Evolutionary conservation across 176 grass and related monocot species (phyloP), one percentile per base, ranked within the genome.

Genomic region (Carex kokanica): DNA sequence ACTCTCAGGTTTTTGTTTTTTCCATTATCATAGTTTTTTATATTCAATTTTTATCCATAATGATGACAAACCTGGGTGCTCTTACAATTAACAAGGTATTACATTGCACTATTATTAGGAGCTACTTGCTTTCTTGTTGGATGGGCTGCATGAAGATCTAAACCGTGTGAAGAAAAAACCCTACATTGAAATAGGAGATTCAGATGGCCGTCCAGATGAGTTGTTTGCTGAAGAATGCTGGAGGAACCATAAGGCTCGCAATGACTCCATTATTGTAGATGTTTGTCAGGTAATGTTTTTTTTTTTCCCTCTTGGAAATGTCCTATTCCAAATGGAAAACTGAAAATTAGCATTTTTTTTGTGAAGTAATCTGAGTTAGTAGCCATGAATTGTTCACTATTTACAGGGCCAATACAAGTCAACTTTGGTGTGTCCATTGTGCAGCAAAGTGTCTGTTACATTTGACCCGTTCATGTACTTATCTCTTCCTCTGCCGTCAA

Each of bases 401-500:
- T 57, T 94, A 79, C 89, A 99, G 97, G 97, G 97, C 23, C 96
- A 99, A 60, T 99, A 99, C 83, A 99, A 99, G 74, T 99, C 96
- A 55, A 99, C 96, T 55, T 86, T 99, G 74, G 93, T 99, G 25
- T 99, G 96, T 45, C 96, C 96, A 81, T 72, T 86, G 81, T 99
- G 96, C 86, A 79, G 83, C 51, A 99, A 99, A 86, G 89, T 99
- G 31, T 99, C 96, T 32, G 93, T 99, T 82, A 95, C 93, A 63
- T 99, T 95, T 85, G 96, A 99, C 40, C 96, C 96, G 38, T 99
- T 99, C 87, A 95, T 99, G 93, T 92, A 99, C 83, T 93, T 99
- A 68, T 95, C 96, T 17, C 84, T 99, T 61, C 96, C 96, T 81
- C 82, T 99, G 21, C 93, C 96, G 45, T 95, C 96, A 85, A 93